Base-by-base conservation (phyloP, 805 yeast species). In the Hanseniaspora opuntiae region DNA sequence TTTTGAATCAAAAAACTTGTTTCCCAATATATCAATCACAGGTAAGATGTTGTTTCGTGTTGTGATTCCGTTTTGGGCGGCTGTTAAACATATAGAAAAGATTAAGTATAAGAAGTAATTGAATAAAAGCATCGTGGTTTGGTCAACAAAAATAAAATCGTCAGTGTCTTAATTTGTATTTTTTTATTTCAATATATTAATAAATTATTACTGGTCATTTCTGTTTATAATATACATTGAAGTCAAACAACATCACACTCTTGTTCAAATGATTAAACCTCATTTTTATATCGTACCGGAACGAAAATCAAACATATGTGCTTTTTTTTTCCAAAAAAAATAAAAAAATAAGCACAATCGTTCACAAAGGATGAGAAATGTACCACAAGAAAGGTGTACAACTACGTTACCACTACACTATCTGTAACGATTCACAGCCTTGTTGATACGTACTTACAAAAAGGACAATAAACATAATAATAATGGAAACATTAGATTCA, bases 1-100 rank as follows among this genome's bases (percentile, higher is more conserved):
- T 58, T 72, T 73, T 19, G 81, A 69, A 68, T 79, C 77, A 68
- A 83, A 87, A 68, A 90, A 87, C 67, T 84, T 82, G 72, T 77
- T 82, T 7, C 90, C 93, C 28, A 71, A 68, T 22, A 82, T 74
- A 55, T 79, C 83, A 55, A 86, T 77, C 10, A 77, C 35, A 4
- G 68, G 59, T 24, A 59, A 20, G 33, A 28, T 19, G 22, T 30
- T 16, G 24, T 45, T 25, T 12, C 46, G 40, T 32, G 33, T 40
- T n/a, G 50, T 46, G 20, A 45, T 8, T 1, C 47, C 47, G 6
- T 19, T 28, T 14, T 44, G 47, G 6, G 47, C 47, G 17, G 25
- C 10, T 14, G 22, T 11, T 19, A 44, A 14, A 20, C n/a, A 19
- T 2, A 44, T 12, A 11, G 35, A 10, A 12, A 32, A 9, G 6